phyloP scores from a whole-genome alignment of 805 yeast species.

The Candida tammaniensis region DNA sequence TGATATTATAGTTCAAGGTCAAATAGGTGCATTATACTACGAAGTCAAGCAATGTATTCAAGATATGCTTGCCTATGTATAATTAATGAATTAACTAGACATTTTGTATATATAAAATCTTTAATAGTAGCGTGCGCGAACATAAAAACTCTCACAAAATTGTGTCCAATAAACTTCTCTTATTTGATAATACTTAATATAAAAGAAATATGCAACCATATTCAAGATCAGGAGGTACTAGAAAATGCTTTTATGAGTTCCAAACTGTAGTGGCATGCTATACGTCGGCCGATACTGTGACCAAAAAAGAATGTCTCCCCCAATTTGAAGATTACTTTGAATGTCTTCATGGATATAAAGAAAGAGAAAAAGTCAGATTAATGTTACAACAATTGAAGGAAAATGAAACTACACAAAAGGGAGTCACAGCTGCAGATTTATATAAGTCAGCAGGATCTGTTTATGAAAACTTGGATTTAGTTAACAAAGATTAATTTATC shows the following conservation, averaged over 20 bases:
- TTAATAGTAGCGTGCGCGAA: no score
- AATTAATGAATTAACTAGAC: neutral
- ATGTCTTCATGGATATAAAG: constrained; percentile 46
- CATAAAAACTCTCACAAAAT: no score
- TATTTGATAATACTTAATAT: constrained; percentile 2
- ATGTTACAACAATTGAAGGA: constrained; percentile 47
- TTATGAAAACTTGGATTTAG: constrained; percentile 44
- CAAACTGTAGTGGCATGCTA: constrained; percentile 43
- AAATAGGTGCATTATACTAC: constrained; percentile 70
- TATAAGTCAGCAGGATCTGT: constrained; percentile 39
- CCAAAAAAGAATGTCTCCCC: constrained; percentile 42
- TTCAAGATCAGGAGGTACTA: constrained; percentile 47
- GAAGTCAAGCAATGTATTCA: constrained; percentile 70
- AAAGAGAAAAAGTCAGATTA: constrained; percentile 43
- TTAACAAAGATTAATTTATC: constrained; percentile 14
- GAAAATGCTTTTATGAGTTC: constrained; percentile 47
- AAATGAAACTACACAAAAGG: constrained; percentile 37
- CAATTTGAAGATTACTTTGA: constrained; percentile 45
- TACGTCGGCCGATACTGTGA: constrained; percentile 42
- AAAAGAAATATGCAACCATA: constrained; percentile 47
- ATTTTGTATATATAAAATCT: constrained; percentile 1
- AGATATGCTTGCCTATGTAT: constrained; percentile 73
- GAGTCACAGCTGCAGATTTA: constrained; percentile 42
- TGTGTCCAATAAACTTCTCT: constrained; percentile 2
- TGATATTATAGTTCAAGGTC: constrained; percentile 82